phyloP scores from a whole-genome alignment of 306 rosid genomes.

The Glycine tomentella region DNA sequence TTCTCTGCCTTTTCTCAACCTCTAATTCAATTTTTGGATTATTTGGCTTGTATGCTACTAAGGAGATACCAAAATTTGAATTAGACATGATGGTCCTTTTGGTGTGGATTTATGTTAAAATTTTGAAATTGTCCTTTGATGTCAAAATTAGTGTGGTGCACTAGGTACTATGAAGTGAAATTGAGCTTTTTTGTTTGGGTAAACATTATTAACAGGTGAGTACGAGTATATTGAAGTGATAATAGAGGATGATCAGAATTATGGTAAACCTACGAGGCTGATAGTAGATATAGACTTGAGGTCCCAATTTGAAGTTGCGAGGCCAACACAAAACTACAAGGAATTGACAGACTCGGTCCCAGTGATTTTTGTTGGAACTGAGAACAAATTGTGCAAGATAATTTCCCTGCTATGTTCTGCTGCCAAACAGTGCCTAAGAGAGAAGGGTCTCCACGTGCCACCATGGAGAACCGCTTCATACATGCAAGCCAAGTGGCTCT shows the following conservation, averaged over 20 bases:
- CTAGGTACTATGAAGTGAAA: too few relatives aligned
- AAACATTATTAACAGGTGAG: conserved; percentile 52
- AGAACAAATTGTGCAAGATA: conserved; percentile 59
- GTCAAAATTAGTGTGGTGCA: not conserved
- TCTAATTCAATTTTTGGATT: not conserved
- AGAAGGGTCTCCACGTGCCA: conserved; percentile 78
- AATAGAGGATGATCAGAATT: conserved; percentile 40
- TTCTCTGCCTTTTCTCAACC: not conserved
- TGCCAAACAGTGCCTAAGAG: conserved; percentile 73
- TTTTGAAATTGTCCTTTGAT: not conserved
- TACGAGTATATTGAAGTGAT: conserved; percentile 72
- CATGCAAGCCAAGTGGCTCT: conserved; percentile 61
- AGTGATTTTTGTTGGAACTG: conserved; percentile 66
- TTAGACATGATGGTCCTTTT: not conserved
- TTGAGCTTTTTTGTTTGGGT: not conserved
- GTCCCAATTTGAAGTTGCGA: conserved; percentile 85
- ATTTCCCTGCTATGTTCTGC: conserved; percentile 71
- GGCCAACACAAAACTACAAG: conserved; percentile 64
- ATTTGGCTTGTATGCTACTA: too few relatives aligned
- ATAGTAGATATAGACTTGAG: conserved; percentile 80
- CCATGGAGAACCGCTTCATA: conserved; percentile 82
- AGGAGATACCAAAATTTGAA: too few relatives aligned
- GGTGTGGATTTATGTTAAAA: not conserved
- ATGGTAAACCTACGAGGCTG: conserved; percentile 49
- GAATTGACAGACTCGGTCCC: conserved; percentile 67